Conservation (phyloP, 345 rosid species). For the Mangifera indica region DNA sequence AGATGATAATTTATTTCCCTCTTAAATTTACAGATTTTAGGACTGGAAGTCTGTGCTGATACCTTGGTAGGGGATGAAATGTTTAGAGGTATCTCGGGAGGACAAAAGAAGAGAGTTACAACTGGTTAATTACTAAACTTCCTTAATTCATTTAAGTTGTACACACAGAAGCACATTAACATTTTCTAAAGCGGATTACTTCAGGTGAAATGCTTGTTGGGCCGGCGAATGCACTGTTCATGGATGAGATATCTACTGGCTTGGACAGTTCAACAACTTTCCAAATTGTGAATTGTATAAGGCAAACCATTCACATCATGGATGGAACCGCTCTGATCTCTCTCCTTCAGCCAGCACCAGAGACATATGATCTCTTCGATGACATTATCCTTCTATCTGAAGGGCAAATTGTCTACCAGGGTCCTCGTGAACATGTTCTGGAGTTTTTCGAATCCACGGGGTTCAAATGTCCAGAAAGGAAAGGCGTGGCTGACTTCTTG, state of each 20-base stretch:
- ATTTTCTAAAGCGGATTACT: too few species aligned
- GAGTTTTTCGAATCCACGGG: background rate
- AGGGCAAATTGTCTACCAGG: slow-evolving; percentile 30
- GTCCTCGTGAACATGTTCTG: background rate
- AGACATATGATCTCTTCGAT: slow-evolving; percentile 35
- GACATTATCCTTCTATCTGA: slow-evolving; percentile 31
- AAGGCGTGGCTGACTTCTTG: background rate
- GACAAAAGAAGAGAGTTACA: background rate
- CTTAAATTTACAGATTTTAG: slow-evolving; percentile 37
- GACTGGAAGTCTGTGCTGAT: too few species aligned
- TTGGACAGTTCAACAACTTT: slow-evolving; percentile 47
- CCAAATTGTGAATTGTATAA: slow-evolving; percentile 39
- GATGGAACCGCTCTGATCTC: slow-evolving; percentile 42
- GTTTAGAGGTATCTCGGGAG: too few species aligned
- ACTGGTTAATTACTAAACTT: background rate
- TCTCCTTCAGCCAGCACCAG: slow-evolving; percentile 50
- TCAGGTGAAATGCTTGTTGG: slow-evolving; percentile 50
- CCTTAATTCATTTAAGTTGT: background rate
- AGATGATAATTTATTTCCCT: background rate
- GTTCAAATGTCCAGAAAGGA: background rate
- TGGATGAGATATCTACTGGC: slow-evolving; percentile 51
- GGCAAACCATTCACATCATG: slow-evolving; percentile 31
- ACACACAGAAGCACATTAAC: background rate
- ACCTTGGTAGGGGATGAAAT: too few species aligned
- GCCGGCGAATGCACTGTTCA: slow-evolving; percentile 31